Percentiles rank a stretch among this genome's conserved stretches.
Conservation (phyloP, 306 rosid genomes). For the Prunus kanzakura region DNA sequence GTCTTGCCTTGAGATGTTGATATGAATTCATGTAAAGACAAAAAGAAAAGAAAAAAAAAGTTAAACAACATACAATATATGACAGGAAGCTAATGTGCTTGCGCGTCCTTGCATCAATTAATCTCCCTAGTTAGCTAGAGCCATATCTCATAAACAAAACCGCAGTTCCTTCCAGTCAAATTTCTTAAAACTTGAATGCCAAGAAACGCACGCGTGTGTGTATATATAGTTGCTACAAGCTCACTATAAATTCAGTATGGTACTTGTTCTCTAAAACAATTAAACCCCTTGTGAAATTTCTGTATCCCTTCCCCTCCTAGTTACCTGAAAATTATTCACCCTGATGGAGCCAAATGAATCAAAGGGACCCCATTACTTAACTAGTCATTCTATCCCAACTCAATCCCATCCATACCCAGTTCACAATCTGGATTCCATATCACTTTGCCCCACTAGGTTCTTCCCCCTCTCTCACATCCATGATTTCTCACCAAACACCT, state of each 20-base stretch:
- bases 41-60: background rate
- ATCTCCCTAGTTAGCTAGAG: background rate
- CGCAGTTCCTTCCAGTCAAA: too few species aligned
- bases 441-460: slow-evolving; percentile 6
- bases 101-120: slow-evolving; percentile 22
- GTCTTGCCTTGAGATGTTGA: background rate
- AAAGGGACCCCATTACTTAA: background rate
- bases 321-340: background rate
- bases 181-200: slow-evolving; percentile 2
- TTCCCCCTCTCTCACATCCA: slow-evolving; percentile 17
- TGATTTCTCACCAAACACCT: slow-evolving; percentile 27
- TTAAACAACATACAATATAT: background rate
- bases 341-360: slow-evolving; percentile 25
- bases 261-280: slow-evolving; percentile 2
- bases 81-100: background rate
- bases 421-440: background rate
- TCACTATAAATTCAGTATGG: background rate
- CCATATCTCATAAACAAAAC: too few species aligned
- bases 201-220: background rate
- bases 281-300: background rate
- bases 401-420: slow-evolving; percentile 1
- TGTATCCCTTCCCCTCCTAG: background rate
- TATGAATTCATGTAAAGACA: background rate
- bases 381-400: background rate
- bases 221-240: background rate